These are phyloP conservation scores for Hyaloscypha finlandica DNA, from an alignment of 495 filamentous ascomycete genomes.

Conservation along the genomic window DNA sequence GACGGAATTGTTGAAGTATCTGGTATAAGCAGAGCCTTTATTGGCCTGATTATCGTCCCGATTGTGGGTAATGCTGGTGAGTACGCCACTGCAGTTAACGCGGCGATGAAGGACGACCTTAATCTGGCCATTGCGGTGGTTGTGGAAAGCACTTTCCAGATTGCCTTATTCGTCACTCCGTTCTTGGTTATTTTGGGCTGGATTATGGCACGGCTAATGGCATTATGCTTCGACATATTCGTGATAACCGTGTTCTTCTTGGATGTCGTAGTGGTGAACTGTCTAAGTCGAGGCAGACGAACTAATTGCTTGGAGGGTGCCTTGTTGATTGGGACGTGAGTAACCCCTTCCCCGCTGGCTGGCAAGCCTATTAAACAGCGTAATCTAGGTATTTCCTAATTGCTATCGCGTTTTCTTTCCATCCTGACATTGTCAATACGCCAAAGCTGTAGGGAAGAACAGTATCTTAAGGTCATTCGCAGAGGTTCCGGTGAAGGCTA, in stretches of 20 bases:
- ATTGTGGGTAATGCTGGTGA: constrained; percentile 90
- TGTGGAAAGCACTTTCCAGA: constrained; percentile 82
- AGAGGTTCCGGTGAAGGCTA: too few species aligned
- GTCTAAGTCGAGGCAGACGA: constrained; percentile 4
- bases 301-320: constrained; percentile 8
- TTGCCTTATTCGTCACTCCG: constrained; percentile 49
- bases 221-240: constrained; percentile 40
- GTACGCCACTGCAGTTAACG: constrained; percentile 81
- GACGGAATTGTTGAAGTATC: constrained; percentile 31
- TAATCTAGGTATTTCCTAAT: constrained; percentile 11
- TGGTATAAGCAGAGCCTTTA: constrained; percentile 51
- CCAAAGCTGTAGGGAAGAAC: too few species aligned
- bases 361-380: background rate
- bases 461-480: too few species aligned
- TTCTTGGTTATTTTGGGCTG: constrained; percentile 45
- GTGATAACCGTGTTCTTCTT: constrained; percentile 42
- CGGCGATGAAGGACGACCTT: constrained; percentile 92
- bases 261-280: constrained; percentile 37
- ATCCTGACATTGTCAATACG: too few species aligned
- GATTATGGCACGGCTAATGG: constrained; percentile 42
- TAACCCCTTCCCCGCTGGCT: background rate
- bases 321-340: constrained; percentile 8
- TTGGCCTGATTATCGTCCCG: constrained; percentile 85
- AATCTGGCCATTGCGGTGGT: constrained; percentile 86
- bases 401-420: constrained; percentile 14